Conservation (phyloP, 2,329 filamentous ascomycete genomes). For the Aspergillus tanneri region DNA sequence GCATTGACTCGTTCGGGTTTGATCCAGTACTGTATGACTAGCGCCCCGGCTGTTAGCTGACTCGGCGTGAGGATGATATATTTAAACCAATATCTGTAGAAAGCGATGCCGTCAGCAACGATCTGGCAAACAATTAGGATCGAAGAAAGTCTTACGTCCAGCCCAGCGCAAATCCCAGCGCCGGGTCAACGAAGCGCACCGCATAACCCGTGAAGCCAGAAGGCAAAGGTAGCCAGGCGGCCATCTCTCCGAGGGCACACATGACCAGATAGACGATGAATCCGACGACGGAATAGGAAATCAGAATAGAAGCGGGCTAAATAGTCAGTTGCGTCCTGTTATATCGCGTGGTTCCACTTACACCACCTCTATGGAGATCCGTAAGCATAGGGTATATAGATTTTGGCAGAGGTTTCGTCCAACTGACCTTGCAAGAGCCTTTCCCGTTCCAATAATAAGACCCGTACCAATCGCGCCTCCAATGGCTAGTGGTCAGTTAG, state of each 20-base stretch:
- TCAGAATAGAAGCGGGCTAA: conserved; percentile 43
- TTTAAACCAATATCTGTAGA: conserved; percentile 59
- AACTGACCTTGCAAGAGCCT: conserved; percentile 38
- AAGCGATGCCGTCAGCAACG: conserved; percentile 1
- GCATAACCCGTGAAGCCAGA: conserved; percentile 82
- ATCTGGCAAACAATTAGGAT: conserved; percentile 4
- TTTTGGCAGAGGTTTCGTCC: background rate
- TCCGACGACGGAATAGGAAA: conserved; percentile 46
- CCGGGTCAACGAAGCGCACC: conserved; percentile 74
- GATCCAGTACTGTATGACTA: conserved; percentile 79
- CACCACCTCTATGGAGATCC: conserved; percentile 32
- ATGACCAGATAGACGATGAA: conserved; percentile 75
- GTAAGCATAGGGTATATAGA: conserved; percentile 16
- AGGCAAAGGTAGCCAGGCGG: conserved; percentile 73
- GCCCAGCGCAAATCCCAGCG: conserved; percentile 75
- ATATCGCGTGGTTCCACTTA: conserved; percentile 23
- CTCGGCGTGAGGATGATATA: conserved; percentile 86
- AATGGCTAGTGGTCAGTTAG: conserved; percentile 33
- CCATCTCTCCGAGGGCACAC: conserved; percentile 80
- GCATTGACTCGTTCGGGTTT: conserved; percentile 65
- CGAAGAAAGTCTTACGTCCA: conserved; percentile 57
- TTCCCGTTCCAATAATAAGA: conserved; percentile 43
- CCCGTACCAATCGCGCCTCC: conserved; percentile 47
- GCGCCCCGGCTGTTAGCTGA: conserved; percentile 74
- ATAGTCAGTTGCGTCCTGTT: conserved; percentile 15